These are phyloP conservation scores for Imleria badia DNA, from an alignment of 768 basidiomycete genomes.

Conservation along the genomic window DNA sequence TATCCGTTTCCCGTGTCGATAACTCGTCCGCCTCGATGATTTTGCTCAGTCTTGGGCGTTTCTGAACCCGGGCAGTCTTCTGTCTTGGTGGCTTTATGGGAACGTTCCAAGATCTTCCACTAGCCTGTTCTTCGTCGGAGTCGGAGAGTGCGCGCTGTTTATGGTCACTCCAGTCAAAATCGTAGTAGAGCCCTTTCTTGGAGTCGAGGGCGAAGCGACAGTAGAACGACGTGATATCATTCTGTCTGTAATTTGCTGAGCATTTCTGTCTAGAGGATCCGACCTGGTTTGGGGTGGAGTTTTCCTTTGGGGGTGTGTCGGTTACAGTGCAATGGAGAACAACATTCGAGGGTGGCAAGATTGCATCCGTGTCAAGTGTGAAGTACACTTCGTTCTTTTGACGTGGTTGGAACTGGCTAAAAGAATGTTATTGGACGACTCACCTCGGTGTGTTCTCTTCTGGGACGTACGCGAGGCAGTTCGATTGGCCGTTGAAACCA, in stretches of 20 bases:
- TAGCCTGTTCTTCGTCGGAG: slow-evolving; percentile 28
- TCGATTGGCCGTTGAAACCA: slow-evolving; percentile 75
- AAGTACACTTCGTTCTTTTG: slow-evolving; percentile 77
- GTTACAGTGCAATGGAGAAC: slow-evolving; percentile 51
- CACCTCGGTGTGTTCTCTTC: slow-evolving; percentile 61
- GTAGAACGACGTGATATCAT: slow-evolving; percentile 41
- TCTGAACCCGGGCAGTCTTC: slow-evolving; percentile 10
- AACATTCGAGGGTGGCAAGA: slow-evolving; percentile 52
- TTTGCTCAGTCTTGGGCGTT: slow-evolving; percentile 21
- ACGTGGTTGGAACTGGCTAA: not conserved
- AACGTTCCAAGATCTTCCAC: slow-evolving; percentile 51
- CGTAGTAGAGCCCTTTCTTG: slow-evolving; percentile 59
- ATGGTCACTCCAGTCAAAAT: slow-evolving; percentile 58
- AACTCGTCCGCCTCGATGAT: slow-evolving; percentile 26
- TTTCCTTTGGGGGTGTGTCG: slow-evolving; percentile 21
- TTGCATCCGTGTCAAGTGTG: slow-evolving; percentile 47
- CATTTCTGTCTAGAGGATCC: slow-evolving; percentile 14
- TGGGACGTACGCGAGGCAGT: slow-evolving; percentile 57
- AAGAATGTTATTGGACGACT: slow-evolving; percentile 13
- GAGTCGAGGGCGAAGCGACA: slow-evolving; percentile 62
- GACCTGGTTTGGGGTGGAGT: not conserved
- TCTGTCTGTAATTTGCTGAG: slow-evolving; percentile 10
- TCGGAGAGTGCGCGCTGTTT: slow-evolving; percentile 37
- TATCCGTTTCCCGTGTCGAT: slow-evolving; percentile 16
- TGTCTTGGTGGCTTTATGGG: slow-evolving; percentile 21